These are phyloP conservation scores for Phlegmacium glaucopus DNA, from an alignment of 768 basidiomycete genomes.

Conservation along the genomic window DNA sequence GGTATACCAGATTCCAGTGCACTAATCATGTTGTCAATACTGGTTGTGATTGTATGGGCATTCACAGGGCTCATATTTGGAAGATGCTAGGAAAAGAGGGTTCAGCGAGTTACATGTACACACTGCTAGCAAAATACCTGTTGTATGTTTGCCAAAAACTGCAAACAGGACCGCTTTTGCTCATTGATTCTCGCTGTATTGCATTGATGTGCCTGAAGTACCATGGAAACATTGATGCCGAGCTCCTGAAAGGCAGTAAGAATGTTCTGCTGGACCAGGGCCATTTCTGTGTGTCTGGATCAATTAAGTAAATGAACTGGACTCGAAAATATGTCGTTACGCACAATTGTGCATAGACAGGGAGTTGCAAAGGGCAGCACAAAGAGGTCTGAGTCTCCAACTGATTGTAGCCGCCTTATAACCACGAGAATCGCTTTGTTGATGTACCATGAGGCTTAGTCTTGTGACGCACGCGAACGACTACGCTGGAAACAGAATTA, in stretches of 20 bases:
- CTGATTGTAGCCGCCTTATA: too few species aligned
- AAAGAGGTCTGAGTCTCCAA: too few species aligned
- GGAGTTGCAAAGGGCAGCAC: too few species aligned
- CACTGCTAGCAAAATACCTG: neutral
- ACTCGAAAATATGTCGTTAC: neutral
- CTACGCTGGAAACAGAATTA: too few species aligned
- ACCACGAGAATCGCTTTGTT: too few species aligned
- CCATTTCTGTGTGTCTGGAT: neutral
- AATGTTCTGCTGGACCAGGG: neutral
- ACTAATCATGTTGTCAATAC: neutral
- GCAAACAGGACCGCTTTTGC: neutral
- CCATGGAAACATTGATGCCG: neutral
- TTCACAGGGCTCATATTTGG: neutral
- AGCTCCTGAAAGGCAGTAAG: neutral
- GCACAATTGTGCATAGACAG: neutral
- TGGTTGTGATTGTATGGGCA: neutral
- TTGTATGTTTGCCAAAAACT: neutral
- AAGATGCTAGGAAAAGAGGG: neutral
- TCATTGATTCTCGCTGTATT: conserved; percentile 1
- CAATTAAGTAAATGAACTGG: neutral
- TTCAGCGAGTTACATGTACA: neutral
- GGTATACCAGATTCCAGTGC: neutral
- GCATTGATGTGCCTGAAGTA: neutral
- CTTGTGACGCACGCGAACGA: too few species aligned
- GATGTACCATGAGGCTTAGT: too few species aligned